Evolutionary conservation across 2,329 filamentous ascomycete species (phyloP).

Genomic region (Rutstroemia sp.): DNA sequence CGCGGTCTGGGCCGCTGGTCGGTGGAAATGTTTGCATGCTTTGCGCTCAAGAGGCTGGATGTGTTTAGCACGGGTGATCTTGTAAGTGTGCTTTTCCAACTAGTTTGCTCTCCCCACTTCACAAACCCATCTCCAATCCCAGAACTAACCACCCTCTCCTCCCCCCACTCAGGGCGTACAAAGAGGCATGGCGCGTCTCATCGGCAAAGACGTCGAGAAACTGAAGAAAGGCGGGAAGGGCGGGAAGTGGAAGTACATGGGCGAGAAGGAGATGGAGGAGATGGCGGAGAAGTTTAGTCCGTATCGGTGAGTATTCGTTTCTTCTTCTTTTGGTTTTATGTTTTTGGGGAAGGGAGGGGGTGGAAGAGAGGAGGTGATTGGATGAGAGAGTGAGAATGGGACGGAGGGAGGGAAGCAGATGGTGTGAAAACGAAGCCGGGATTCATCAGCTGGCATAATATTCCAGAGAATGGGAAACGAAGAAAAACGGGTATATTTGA

Average conservation of each 20-base stretch:
- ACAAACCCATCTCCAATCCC: too few relatives aligned
- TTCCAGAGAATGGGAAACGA: neutral
- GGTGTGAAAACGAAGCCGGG: too few relatives aligned
- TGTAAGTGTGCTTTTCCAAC: too few relatives aligned
- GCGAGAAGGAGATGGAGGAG: constrained; percentile 83
- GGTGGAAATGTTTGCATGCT: constrained; percentile 97
- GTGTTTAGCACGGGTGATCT: constrained; percentile 89
- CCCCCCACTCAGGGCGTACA: constrained; percentile 59
- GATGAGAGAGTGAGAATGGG: neutral
- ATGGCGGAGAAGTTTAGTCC: constrained; percentile 73
- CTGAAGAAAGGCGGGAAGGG: constrained; percentile 61
- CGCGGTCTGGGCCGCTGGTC: constrained; percentile 84
- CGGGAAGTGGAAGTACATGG: constrained; percentile 98
- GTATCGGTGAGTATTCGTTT: constrained; percentile 49
- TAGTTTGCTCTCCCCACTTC: too few relatives aligned
- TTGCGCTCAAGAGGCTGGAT: constrained; percentile 89
- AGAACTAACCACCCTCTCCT: too few relatives aligned
- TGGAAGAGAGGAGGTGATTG: neutral
- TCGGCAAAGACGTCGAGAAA: constrained; percentile 75
- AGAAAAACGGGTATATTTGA: neutral
- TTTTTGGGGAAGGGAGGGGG: too few relatives aligned
- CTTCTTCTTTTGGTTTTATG: too few relatives aligned
- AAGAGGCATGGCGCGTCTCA: constrained; percentile 82
- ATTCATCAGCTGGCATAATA: too few relatives aligned
- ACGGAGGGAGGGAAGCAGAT: too few relatives aligned